Conservation (phyloP, 2,329 filamentous ascomycete species). For the Alternaria ventricosa region DNA sequence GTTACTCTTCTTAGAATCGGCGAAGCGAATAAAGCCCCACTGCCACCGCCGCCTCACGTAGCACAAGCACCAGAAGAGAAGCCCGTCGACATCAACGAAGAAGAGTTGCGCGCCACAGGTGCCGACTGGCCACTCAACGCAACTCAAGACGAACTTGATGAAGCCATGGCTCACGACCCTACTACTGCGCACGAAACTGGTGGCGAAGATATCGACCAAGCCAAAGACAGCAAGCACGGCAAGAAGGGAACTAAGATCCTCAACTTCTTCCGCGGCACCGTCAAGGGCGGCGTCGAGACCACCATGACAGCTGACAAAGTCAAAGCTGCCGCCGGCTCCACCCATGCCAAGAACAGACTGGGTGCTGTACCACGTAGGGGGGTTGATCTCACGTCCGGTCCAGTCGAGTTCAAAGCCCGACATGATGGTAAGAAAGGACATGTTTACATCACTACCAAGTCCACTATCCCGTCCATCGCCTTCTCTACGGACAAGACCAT, state of each 20-base stretch:
- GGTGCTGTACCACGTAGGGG: slow-evolving; percentile 67
- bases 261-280: slow-evolving; percentile 70
- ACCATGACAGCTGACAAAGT: slow-evolving; percentile 74
- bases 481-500: slow-evolving; percentile 64
- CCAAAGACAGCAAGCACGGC: slow-evolving; percentile 55
- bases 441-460: slow-evolving; percentile 71
- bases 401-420: slow-evolving; percentile 77
- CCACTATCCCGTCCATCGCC: slow-evolving; percentile 71
- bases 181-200: slow-evolving; percentile 57
- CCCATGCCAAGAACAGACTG: slow-evolving; percentile 71
- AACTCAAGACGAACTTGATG: slow-evolving; percentile 68
- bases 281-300: slow-evolving; percentile 75
- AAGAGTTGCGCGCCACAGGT: slow-evolving; percentile 60
- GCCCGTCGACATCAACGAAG: slow-evolving; percentile 57
- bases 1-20: slow-evolving; percentile 82
- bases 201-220: slow-evolving; percentile 60
- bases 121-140: slow-evolving; percentile 66
- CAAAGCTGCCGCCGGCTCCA: slow-evolving; percentile 68
- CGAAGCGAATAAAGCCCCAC: slow-evolving; percentile 78
- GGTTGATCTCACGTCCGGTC: slow-evolving; percentile 63
- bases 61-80: slow-evolving; percentile 55
- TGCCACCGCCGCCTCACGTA: slow-evolving; percentile 66
- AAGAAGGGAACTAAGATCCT: slow-evolving; percentile 61
- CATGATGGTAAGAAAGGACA: slow-evolving; percentile 75
- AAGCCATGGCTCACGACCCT: slow-evolving; percentile 60